These are phyloP conservation scores for Trametes sp. DNA, from an alignment of 1,284 basidiomycete genomes.

Conservation along the genomic window DNA sequence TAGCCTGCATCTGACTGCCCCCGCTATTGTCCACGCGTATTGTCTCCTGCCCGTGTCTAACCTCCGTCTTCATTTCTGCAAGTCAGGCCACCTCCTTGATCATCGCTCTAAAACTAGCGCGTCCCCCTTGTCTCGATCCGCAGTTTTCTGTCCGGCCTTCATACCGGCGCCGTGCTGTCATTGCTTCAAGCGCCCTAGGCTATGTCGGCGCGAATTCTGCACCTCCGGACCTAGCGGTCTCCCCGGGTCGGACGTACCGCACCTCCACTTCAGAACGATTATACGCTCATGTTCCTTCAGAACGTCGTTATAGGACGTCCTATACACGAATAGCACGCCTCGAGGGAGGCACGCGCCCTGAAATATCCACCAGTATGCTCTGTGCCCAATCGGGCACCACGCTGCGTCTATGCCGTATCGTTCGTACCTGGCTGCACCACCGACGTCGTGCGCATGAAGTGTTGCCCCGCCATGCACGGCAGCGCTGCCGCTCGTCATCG, in stretches of 20 bases:
- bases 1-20: conserved; percentile 21
- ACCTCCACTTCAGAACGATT: background rate
- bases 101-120: conserved; percentile 4
- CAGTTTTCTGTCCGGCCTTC: conserved; percentile 4
- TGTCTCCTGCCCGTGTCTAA: conserved; percentile 22
- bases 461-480: background rate
- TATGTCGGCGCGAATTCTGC: background rate
- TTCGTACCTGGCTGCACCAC: background rate
- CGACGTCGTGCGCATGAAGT: background rate
- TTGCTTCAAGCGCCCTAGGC: background rate
- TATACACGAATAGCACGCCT: background rate
- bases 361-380: background rate
- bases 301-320: background rate
- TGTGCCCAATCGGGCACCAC: background rate
- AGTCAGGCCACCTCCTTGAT: conserved; percentile 27
- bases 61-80: conserved; percentile 20
- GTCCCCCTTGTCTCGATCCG: conserved; percentile 7
- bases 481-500: conserved; percentile 2
- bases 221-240: background rate
- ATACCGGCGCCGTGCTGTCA: conserved; percentile 13
- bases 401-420: background rate
- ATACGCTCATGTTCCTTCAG: background rate
- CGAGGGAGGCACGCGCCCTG: conserved; percentile 2
- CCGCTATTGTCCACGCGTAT: conserved; percentile 28
- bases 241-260: background rate